phyloP scores from a whole-genome alignment of 2,329 filamentous ascomycete species.

The Fusarium lyarnte region DNA sequence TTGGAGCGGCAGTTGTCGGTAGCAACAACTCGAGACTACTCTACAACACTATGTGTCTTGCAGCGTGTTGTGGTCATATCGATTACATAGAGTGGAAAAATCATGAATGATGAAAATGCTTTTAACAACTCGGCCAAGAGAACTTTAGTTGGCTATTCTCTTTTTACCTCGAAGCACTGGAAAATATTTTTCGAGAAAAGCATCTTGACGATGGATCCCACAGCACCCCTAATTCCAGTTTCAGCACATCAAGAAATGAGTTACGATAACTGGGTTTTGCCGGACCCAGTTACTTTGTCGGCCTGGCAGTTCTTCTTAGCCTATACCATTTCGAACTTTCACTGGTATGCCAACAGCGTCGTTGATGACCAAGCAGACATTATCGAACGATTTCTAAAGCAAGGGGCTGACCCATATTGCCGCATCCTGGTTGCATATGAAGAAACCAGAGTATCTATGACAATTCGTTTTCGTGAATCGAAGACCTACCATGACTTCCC shows the following conservation, averaged over 20 bases:
- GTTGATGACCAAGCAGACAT: fast-evolving
- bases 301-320: neutral
- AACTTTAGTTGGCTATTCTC: fast-evolving
- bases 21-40: fast-evolving
- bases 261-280: too few relatives aligned
- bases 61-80: fast-evolving
- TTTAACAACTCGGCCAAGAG: fast-evolving
- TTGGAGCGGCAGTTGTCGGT: neutral
- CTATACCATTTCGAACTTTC: fast-evolving
- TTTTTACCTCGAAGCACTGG: neutral
- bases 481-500: neutral
- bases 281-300: fast-evolving
- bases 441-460: fast-evolving
- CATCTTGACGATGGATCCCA: neutral
- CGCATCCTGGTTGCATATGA: neutral
- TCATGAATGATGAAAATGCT: neutral
- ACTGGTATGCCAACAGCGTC: fast-evolving
- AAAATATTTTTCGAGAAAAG: neutral
- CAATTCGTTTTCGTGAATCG: neutral
- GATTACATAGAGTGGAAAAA: neutral
- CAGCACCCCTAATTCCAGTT: neutral
- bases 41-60: neutral
- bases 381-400: neutral
- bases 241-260: fast-evolving
- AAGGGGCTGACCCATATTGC: neutral